These are phyloP conservation scores for Puccinia coronata DNA, from an alignment of 1,284 basidiomycete genomes.

Conservation along the genomic window DNA sequence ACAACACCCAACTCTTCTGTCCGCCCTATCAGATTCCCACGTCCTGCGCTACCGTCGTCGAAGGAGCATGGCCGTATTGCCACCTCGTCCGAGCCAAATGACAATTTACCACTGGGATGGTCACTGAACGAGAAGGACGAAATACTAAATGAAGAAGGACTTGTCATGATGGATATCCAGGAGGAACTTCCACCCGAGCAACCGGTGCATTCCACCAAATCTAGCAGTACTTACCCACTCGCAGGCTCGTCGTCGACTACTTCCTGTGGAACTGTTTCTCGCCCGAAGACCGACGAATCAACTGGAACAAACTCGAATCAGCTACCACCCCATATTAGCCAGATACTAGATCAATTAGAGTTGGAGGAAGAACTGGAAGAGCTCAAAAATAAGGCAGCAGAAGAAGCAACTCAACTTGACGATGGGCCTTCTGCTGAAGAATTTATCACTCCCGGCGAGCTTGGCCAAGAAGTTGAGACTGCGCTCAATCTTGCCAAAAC, in stretches of 20 bases:
- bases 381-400: background rate
- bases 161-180: slow-evolving; percentile 36
- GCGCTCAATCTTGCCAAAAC: background rate
- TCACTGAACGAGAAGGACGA: slow-evolving; percentile 34
- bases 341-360: slow-evolving; percentile 37
- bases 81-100: background rate
- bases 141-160: slow-evolving; percentile 45
- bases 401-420: slow-evolving; percentile 6
- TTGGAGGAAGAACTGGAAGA: slow-evolving; percentile 31
- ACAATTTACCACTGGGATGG: slow-evolving; percentile 30
- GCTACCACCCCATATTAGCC: slow-evolving; percentile 14
- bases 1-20: too few species aligned
- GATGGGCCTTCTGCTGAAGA: background rate
- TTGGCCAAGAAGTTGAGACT: slow-evolving; percentile 24
- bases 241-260: background rate
- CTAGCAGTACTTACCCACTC: background rate
- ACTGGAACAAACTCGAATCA: background rate
- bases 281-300: background rate
- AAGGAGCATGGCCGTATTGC: background rate
- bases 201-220: too few species aligned
- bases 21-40: slow-evolving; percentile 4
- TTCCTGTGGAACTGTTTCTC: background rate
- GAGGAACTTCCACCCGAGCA: slow-evolving; percentile 10
- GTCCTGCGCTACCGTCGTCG: background rate
- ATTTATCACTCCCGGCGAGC: background rate